These are phyloP conservation scores for Aegilops speltoides DNA, from an alignment of 176 grass and related monocot species.

Conservation along the genomic window DNA sequence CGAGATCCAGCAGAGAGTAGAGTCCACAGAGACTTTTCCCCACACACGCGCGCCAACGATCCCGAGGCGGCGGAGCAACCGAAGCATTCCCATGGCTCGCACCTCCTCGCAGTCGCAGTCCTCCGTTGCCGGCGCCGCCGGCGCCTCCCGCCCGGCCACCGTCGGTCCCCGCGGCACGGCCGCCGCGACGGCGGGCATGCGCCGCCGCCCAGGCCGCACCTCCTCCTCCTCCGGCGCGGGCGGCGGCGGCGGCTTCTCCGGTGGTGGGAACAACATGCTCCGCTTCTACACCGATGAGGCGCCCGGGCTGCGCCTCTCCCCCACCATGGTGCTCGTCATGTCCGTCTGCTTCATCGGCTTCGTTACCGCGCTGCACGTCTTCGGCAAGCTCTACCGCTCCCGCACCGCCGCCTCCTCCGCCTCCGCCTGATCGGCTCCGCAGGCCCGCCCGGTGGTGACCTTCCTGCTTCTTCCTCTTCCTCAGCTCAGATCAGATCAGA, in stretches of 20 bases:
- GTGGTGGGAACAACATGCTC: constrained; percentile 71
- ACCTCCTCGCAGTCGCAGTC: constrained; percentile 74
- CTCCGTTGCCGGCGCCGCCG: constrained; percentile 41
- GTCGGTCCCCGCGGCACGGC: constrained; percentile 68
- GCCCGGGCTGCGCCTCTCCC: constrained; percentile 62
- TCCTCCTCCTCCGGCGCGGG: not conserved
- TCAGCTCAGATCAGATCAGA: not conserved
- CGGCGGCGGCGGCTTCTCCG: constrained; percentile 41
- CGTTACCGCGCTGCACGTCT: constrained; percentile 79
- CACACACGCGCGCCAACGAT: constrained; percentile 1
- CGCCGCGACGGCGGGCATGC: constrained; percentile 66
- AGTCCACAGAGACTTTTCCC: constrained; percentile 10
- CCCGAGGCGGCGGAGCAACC: constrained; percentile 10
- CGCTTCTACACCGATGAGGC: constrained; percentile 91
- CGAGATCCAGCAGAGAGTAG: not conserved
- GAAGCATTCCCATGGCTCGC: constrained; percentile 47
- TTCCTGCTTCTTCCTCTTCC: not conserved
- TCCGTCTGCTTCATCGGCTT: constrained; percentile 68
- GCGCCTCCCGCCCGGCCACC: constrained; percentile 43
- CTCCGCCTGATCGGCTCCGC: constrained; percentile 34
- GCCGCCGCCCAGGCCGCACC: constrained; percentile 35
- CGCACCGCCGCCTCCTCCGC: constrained; percentile 48
- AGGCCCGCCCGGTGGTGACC: not conserved
- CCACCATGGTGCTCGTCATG: constrained; percentile 72
- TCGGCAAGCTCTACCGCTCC: constrained; percentile 82